Evolutionary conservation across 306 rosid genomes (phyloP).

Genomic region (Trifolium fragiferum): DNA sequence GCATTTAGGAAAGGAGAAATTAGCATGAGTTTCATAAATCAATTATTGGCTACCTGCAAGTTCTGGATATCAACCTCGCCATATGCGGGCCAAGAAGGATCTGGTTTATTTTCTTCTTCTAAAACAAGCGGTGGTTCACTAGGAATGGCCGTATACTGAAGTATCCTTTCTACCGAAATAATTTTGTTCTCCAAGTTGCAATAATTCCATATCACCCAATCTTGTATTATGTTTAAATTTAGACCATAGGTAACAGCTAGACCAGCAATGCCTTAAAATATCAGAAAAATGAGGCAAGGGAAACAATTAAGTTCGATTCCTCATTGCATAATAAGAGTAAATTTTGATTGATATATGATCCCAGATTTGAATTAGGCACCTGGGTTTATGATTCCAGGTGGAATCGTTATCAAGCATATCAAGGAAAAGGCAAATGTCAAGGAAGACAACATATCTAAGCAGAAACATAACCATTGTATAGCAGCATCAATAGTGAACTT

Average conservation of each 20-base stretch:
- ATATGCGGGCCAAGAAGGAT: constrained; percentile 68
- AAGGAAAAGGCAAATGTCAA: constrained; percentile 71
- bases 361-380: constrained; percentile 47
- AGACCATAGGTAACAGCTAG: constrained; percentile 90
- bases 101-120: constrained; percentile 63
- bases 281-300: background rate
- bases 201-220: constrained; percentile 65
- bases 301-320: constrained; percentile 9
- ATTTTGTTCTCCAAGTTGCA: constrained; percentile 81
- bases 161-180: constrained; percentile 84
- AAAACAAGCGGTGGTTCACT: constrained; percentile 74
- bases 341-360: background rate
- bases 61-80: constrained; percentile 73
- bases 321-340: constrained; percentile 11
- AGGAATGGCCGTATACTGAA: constrained; percentile 65
- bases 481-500: constrained; percentile 60
- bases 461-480: constrained; percentile 68
- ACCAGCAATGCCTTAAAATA: constrained; percentile 71
- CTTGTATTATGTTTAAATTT: constrained; percentile 70
- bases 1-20: no score
- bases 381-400: constrained; percentile 73
- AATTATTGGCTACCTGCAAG: constrained; percentile 69
- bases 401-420: constrained; percentile 69
- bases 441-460: constrained; percentile 67
- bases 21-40: background rate